Evolutionary conservation across 2,329 filamentous ascomycete genomes (phyloP), one percentile per base, ranked within the genome.

Genomic region (Aspergillus pseudoterreus): DNA sequence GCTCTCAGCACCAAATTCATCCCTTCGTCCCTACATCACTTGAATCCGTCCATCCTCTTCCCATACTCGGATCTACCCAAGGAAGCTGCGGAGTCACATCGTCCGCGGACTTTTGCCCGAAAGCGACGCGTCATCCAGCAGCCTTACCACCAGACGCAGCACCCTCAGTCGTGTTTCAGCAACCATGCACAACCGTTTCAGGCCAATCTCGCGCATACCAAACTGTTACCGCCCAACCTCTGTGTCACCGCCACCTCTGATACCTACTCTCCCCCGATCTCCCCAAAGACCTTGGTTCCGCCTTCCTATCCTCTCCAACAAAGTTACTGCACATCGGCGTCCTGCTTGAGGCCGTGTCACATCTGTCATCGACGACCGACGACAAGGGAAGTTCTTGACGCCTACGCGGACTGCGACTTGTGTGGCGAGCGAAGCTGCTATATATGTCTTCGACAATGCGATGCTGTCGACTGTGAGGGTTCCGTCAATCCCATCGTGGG

Each of bases 351-450:
- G 10, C 68, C 71, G 5, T 75, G 71, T 22, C 71, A 75, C 47
- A 71, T 74, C 50, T 75, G 72, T 46, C 67, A 74, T 50, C 64
- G 72, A 43, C 67, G 65, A 43, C 71, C 72, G 9, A 72, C 70
- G 8, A 75, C 71, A 2, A 64, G 64, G 15, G 65, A 69, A 44
- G 61, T 71, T 19, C 59, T 75, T 1, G 70, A 74, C 46, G 71
- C 70, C 3, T 74, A 74, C 51, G 67, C 70, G 14, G 68, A 74
- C 51, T 75, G 71, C 52, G 68, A 72, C 47, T 49, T 73, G 11
- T 75, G 72, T 47, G 61, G 60, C 8, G 53, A 69, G 39, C 63
- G 71, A 35, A 66, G 70, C 33, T 75, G 72, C 47, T 74, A 72
- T 52, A 72, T 75, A 35, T 75, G 71, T 59, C 57, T 75, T 41